Evolutionary conservation across 176 grass and related monocot species (phyloP).

Genomic region (Triticum turgidum): DNA sequence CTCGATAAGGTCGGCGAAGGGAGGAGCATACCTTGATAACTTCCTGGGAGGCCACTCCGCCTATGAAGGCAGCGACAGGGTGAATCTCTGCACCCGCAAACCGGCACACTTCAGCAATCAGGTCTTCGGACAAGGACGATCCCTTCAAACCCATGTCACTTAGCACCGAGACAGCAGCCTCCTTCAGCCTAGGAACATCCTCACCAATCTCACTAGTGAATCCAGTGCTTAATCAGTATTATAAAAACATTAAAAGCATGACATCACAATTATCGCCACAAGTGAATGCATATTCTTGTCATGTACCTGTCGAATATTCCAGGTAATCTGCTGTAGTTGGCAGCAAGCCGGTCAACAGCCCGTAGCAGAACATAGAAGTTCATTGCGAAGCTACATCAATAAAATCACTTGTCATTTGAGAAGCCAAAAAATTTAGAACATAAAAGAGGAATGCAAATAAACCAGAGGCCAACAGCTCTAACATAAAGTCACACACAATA

Average conservation of each 20-base stretch:
- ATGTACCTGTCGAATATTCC: conserved; percentile 74
- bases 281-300: conserved; percentile 34
- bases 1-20: background rate
- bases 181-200: conserved; percentile 80
- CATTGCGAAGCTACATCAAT: conserved; percentile 55
- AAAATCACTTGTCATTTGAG: conserved; percentile 17
- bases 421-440: background rate
- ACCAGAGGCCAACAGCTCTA: background rate
- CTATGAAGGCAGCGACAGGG: conserved; percentile 77
- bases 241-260: conserved; percentile 36
- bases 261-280: conserved; percentile 36
- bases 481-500: background rate
- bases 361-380: conserved; percentile 85
- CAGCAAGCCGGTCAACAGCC: conserved; percentile 69
- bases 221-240: conserved; percentile 58
- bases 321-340: conserved; percentile 73
- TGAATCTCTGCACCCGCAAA: conserved; percentile 81
- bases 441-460: conserved; percentile 17
- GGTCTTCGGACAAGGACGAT: conserved; percentile 62
- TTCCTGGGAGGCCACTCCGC: conserved; percentile 84
- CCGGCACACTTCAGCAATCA: conserved; percentile 78
- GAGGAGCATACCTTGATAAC: conserved; percentile 69
- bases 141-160: conserved; percentile 72
- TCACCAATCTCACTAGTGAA: conserved; percentile 83
- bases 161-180: conserved; percentile 62